Evolutionary conservation across 2,329 filamentous ascomycete species (phyloP), one percentile per base, ranked within the genome.

Genomic region (Monosporascus sp.): DNA sequence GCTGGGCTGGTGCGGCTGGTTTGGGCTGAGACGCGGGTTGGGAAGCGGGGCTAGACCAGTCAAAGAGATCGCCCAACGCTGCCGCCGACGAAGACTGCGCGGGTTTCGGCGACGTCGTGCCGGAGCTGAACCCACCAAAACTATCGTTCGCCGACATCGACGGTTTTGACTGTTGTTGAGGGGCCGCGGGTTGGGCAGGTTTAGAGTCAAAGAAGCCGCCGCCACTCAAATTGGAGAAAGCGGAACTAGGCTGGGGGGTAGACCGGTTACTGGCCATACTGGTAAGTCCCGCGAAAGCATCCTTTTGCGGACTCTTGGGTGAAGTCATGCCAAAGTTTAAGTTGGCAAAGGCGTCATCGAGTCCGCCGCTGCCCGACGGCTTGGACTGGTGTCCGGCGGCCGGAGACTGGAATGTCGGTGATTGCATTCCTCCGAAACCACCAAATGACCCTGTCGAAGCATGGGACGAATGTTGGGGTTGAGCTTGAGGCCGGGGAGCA

Each of bases 191-290:
- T 51, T 83, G 84, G 1, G 83, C 73, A n/a, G 86, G 81, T 62
- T 88, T 84, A 22, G 80, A 73, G 63, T 95, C 86, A 66, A 97
- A 97, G 71, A 97, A 94, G 66, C 87, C 82, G 47, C 91, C 90
- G 49, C 90, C 89, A 56, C 86, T 80, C 47, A 69, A 54, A 49
- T 52, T 60, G 5, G 65, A 75, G 69, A 59, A 81, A 70, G 55
- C 75, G 67, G 41, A 81, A 70, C 39, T 78, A 73, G 56, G 74
- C 72, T 62, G 67, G 31, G 69, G 62, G 17, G 64, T 61, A 45
- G 68, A 65, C 50, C 67, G 52, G 72, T 74, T 61, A 72, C 73
- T 62, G 66, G 57, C 69, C 56, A 67, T 63, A 41, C 51, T 63
- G 18, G 62, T 53, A 20, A 69, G 51, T 9, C 71, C 70, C 22